Base-by-base conservation (phyloP, 73 alveolate genomes). In the Breviolum minutum region DNA sequence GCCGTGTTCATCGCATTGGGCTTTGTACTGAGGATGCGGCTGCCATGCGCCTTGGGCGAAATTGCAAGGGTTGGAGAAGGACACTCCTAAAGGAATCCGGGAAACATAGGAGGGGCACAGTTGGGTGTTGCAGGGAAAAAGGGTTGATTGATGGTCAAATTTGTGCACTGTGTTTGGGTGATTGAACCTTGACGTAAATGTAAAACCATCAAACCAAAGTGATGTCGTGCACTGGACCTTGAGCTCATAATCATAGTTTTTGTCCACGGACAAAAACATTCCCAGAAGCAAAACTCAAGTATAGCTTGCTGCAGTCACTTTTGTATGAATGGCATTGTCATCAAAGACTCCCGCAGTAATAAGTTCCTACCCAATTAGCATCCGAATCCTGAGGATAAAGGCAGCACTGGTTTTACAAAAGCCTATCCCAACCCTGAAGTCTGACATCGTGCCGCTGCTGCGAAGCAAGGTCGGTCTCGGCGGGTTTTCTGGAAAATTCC, bases 11-110 rank as follows among this genome's bases (percentile, higher is more conserved):
- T 29, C 96, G 96, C 74, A 74, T 69, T 9, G 96, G 96, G 63
- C 96, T 90, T 22, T 69, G 87, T 48, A 74, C 96, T 13, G 96
- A 90, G 66, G 96, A 90, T 90, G 96, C 85, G 19, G 87, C 87
- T 5, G 96, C 96, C 62, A 90, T 90, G 96, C 74, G 22, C 30
- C 87, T 26, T 0, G 8, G 63, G 87, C 77, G 17, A 32, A 9
- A 19, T 48, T 48, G 68, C 14, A 0, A n/a, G n/a, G 1, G 77
- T 22, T 1, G 77, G 77, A 6, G 24, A 22, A 22, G 77, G 1
- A 17, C 24, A 17, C 74, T 76, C 63, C 63, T 63, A n/a, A 27
- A 29, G 87, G 87, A 77, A 32, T 2, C 17, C 24, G 74, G 11
- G 74, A 11, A 66, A 13, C 24, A 11, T 66, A 3, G 54, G 54